Evolutionary conservation across 192 early-diverging fungal species (phyloP), one percentile per base, ranked within the genome.

Genomic region (Coemansia pectinata): DNA sequence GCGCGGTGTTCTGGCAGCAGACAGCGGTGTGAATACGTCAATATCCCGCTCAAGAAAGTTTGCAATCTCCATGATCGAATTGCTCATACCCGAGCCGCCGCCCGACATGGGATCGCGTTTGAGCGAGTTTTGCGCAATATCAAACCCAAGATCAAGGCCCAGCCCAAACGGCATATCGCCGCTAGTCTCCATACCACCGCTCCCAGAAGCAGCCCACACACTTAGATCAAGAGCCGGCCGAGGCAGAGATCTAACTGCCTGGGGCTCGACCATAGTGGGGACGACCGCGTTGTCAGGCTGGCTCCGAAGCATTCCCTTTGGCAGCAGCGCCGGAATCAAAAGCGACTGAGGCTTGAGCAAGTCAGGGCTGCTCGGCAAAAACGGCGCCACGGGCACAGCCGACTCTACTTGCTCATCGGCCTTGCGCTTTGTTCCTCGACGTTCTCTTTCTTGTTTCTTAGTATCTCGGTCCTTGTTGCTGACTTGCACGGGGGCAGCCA

Each of bases 61-160:
- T 7, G 74, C 27, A 60, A 81, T 81, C 36, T 81, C 79, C 59
- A 73, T 12, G 8, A 81, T 81, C 12, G 58, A 70, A 12, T 10
- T 50, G 55, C 40, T 61, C 23, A 70, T 29, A 38, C 23, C 42
- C n/a, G 14, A 15, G 17, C n/a, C 27, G 29, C 29, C 25, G 25
- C 53, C 57, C 21, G 57, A 36, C 29, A 34, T 4, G 33, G 57
- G 33, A 15, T 8, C 29, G n/a, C 33, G 31, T 10, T 17, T 15
- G 38, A 19, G 17, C 11, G 48, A 27, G 64, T 12, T 50, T 41
- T 63, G 68, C n/a, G 73, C 73, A 45, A 80, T 62, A 31, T 66
- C 70, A 27, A 81, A 67, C 1, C 71, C 79, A 17, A 81, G 70
- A 60, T 81, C 79, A 10, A 81, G 73, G 0, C 74, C 79, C 58